Evolutionary conservation across 352 stramenopile species (phyloP), one percentile per base, ranked within the genome.

Genomic region (Phytopythium sindhum): DNA sequence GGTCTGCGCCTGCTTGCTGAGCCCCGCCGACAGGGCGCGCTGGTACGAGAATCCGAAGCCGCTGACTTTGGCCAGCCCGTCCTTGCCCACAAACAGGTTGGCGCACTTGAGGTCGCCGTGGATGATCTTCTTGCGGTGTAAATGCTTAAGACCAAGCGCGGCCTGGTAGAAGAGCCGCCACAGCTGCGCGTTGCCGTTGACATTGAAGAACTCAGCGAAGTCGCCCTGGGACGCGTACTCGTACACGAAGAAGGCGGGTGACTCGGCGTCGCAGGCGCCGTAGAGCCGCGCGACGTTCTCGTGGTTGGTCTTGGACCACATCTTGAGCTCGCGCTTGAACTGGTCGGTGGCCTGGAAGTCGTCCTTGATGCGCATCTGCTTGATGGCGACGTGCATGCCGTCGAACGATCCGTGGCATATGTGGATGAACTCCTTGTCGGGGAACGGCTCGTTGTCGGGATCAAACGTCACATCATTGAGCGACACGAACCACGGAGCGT

Each of bases 101-200:
- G 56, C 63, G 2, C 79, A 75, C 63, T 93, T 96, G 21, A 97
- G 70, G 48, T 96, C 84, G 11, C 83, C 74, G 58, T 97, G 88
- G 9, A 95, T 66, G 21, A 88, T 58, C n/a, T 58, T n/a, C 59
- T 65, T 55, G 56, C 61, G 24, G 29, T 96, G 85, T 12, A 96
- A 62, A 60, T 88, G 93, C 35, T 62, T 35, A 2, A 96, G 63
- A 0, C 84, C 87, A 9, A 84, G 39, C 4, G 75, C 70, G 0
- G 75, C 73, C 48, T 86, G 66, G 60, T 81, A 71, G 26, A 88
- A 72, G 29, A 65, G 65, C 26, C 50, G 50, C 50, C 50, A 57
- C 4, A 57, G 21, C 26, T 57, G 24, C n/a, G 26, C 9, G 17
- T 39, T 57, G 42, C 57, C 67, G 45, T 73, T 51, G 4, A 53